Base-by-base conservation (phyloP, 306 rosid species). In the Cucurbita moschata region DNA sequence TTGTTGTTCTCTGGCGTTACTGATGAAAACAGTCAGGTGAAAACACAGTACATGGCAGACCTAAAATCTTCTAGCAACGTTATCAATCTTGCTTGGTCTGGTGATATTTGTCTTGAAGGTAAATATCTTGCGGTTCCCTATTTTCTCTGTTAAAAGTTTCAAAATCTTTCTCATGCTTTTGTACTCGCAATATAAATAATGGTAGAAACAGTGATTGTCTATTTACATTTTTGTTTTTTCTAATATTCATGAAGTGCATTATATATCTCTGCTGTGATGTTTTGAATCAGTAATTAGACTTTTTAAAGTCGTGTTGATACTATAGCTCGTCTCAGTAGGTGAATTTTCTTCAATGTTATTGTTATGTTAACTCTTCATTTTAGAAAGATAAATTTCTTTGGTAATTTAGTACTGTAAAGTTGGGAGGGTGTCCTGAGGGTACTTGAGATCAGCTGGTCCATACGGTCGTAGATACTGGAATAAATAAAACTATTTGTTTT, bases 61-160 rank as follows among this genome's bases (percentile, higher is more conserved):
- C 87, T 90, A 47, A 86, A 87, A 84, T 89, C 96, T 15, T 78
- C 92, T 35, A 87, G 87, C 83, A 85, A 79, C 73, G 14, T 94
- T 61, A 79, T 61, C 68, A 79, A 73, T 83, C 84, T 94, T 71
- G 89, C 97, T 80, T 79, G 90, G 95, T 86, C 93, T 50, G 93
- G 97, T 42, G 88, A 94, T 83, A 80, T 94, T 80, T 79, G 84
- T 78, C 97, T 94, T 71, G 92, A 89, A 94, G 98, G 98, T 90
- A 87, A 74, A 44, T 60, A 40, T 81, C 73, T 68, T 68, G 42
- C 12, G 11, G 73, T 68, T 67, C 40, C 16, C 73, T 10, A 42
- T 39, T n/a, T 40, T 18, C 51, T 8, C 26, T 64, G 37, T 64
- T 51, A 64, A n/a, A n/a, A 64, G 52, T 10, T 13, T 40, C 1